Percentiles rank a stretch among this genome's conserved stretches.
Evolutionary conservation across 2,329 filamentous ascomycete species (phyloP).

Genomic region (Curvularia verruculosa): DNA sequence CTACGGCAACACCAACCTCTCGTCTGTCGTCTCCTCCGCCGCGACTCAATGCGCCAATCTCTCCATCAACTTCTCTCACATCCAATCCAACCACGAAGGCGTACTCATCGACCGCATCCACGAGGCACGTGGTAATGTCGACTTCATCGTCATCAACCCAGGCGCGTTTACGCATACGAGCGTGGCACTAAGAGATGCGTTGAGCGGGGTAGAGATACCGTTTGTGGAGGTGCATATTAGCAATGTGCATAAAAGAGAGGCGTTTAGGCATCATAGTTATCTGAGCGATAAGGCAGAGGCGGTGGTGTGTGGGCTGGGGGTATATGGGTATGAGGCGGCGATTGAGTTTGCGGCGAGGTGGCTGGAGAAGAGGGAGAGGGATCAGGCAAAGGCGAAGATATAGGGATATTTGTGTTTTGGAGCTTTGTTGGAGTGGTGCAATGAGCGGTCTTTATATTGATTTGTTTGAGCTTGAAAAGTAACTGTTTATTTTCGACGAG

Average conservation of each 20-base stretch:
- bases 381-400: background rate
- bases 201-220: slow-evolving; percentile 70
- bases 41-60: slow-evolving; percentile 58
- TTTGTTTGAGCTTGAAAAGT: background rate
- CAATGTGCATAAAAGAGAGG: slow-evolving; percentile 75
- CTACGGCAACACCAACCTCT: slow-evolving; percentile 73
- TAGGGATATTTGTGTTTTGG: background rate
- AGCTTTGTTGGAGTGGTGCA: background rate
- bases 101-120: slow-evolving; percentile 77
- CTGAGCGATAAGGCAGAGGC: slow-evolving; percentile 77
- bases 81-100: slow-evolving; percentile 82
- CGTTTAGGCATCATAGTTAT: slow-evolving; percentile 72
- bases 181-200: slow-evolving; percentile 75
- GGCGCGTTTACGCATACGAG: slow-evolving; percentile 78
- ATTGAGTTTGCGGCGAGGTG: slow-evolving; percentile 51
- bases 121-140: slow-evolving; percentile 62
- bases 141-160: slow-evolving; percentile 77
- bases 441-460: background rate
- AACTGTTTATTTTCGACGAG: background rate
- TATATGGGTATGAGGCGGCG: slow-evolving; percentile 56
- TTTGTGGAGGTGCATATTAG: slow-evolving; percentile 80
- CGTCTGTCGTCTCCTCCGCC: slow-evolving; percentile 62
- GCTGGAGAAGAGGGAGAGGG: slow-evolving; percentile 19
- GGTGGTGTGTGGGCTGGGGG: slow-evolving; percentile 70
- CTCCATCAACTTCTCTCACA: slow-evolving; percentile 60